Evolutionary conservation across 495 filamentous ascomycete genomes (phyloP), one percentile per base, ranked within the genome.

Genomic region (Cladorrhinum samala): DNA sequence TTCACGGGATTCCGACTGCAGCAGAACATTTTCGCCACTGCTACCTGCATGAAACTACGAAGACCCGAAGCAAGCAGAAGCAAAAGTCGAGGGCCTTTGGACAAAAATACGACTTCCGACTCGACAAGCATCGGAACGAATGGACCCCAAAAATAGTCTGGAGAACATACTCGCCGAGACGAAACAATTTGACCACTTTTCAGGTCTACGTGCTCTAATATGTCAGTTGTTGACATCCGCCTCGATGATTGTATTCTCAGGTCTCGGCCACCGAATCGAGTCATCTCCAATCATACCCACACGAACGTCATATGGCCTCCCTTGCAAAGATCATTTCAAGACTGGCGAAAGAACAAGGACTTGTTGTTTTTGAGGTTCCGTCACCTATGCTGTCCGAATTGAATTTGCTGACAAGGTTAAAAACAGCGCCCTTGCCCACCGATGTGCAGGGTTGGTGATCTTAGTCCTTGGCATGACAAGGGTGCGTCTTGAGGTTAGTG

Each of bases 391-490:
- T 67, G 53, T 62, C 61, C 3, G 50, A 43, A 45, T 9, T 8
- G 14, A 39, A 43, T 38, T 27, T 38, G 39, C 41, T 54, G 43
- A 33, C 27, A 47, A 50, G 64, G 56, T 46, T 52, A 40, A 52
- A 57, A 27, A 49, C 38, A 20, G 40, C 50, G 16, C 23, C 33
- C 27, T 33, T 48, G 46, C 43, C 46, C 33, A 18, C 47, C 50
- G 51, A 54, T 46, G 52, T 49, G 48, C 57, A 63, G 57, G 56
- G 57, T 54, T 55, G 59, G 60, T 60, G 53, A 57, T 54, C 56
- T 53, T 43, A 49, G 46, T 11, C 48, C 65, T 68, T 68, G 60
- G 63, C 58, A 60, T 54, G 63, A 66, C 60, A 49, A 44, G 63
- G 65, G 65, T 51, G 25, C 43, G 38, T 47, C 51, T 56, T 33